Base-by-base conservation (phyloP, 495 filamentous ascomycete genomes). In the Delitschia confertaspora region DNA sequence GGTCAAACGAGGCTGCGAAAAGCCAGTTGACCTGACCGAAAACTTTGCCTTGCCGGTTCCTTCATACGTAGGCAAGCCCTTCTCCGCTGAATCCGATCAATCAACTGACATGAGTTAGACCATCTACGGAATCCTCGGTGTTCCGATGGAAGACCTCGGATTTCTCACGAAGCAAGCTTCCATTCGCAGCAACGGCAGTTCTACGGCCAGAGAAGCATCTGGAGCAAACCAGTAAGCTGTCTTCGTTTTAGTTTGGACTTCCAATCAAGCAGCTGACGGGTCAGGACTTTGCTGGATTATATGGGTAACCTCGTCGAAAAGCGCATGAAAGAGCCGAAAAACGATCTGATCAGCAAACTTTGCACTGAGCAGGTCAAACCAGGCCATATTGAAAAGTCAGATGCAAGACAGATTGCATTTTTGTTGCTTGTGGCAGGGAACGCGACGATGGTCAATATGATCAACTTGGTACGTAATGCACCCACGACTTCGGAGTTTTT, bases 381-480 rank as follows among this genome's bases (percentile, higher is more conserved):
- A 4, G 68, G 68, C 2, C 41, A 65, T 14, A 51, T 72, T 9
- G 49, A 59, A 2, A 61, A 57, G 47, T 49, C 42, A 0, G 67
- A 69, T 24, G 65, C 61, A 0, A 57, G 65, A 1, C 62, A 66
- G 39, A 66, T 69, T 38, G 63, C 67, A 0, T 70, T 69, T 48
- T 44, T 72, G 18, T 45, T 70, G 24, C 61, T 72, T 1, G 67
- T 69, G 0, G 69, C 68, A 0, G 68, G 67, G 2, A 72, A 71
- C 29, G 67, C 68, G 0, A 69, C 68, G 8, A 69, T 72, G 63
- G 61, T 72, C 8, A 68, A 64, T 48, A 70, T 69, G 64, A 69
- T 69, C 35, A 57, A 60, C 1, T 51, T 72, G 19, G 65, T 61
- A 37, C n/a, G 54, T 6, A 45, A n/a, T n/a, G n/a, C n/a, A n/a